Evolutionary conservation across 352 stramenopile genomes (phyloP).

Genomic region (Lagenidium sp.): DNA sequence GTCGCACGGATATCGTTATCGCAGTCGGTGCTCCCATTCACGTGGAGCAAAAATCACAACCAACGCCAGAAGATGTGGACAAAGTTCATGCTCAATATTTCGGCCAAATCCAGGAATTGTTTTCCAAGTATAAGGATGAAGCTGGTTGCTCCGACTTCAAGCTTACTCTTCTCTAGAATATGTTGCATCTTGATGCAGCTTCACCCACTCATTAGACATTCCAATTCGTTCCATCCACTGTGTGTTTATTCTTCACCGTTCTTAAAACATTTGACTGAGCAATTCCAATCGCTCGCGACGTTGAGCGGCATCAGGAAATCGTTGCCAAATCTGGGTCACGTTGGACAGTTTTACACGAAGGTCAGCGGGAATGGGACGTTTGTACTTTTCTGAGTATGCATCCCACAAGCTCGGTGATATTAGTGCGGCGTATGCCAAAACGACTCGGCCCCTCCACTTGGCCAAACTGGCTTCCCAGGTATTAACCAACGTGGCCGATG

Average conservation of each 20-base stretch:
- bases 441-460: conserved; percentile 51
- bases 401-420: conserved; percentile 57
- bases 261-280: conserved; percentile 13
- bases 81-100: conserved; percentile 61
- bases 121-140: conserved; percentile 64
- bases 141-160: conserved; percentile 66
- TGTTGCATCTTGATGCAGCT: too few relatives aligned
- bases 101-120: conserved; percentile 36
- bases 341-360: conserved; percentile 20
- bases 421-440: conserved; percentile 61
- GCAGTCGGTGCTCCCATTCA: conserved; percentile 51
- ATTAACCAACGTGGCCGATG: conserved; percentile 20
- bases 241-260: neutral
- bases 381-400: conserved; percentile 50
- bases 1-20: conserved; percentile 48
- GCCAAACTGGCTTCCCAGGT: conserved; percentile 41
- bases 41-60: conserved; percentile 33
- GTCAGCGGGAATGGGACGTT: conserved; percentile 34
- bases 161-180: conserved; percentile 43
- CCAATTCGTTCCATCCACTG: too few relatives aligned
- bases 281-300: conserved; percentile 51
- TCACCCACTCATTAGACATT: too few relatives aligned
- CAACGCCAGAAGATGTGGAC: conserved; percentile 49
- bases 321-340: conserved; percentile 33
- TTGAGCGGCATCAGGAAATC: conserved; percentile 36